These are phyloP conservation scores for Cutaneotrichosporon sp. DNA, from an alignment of 1,284 basidiomycete genomes.

Conservation along the genomic window DNA sequence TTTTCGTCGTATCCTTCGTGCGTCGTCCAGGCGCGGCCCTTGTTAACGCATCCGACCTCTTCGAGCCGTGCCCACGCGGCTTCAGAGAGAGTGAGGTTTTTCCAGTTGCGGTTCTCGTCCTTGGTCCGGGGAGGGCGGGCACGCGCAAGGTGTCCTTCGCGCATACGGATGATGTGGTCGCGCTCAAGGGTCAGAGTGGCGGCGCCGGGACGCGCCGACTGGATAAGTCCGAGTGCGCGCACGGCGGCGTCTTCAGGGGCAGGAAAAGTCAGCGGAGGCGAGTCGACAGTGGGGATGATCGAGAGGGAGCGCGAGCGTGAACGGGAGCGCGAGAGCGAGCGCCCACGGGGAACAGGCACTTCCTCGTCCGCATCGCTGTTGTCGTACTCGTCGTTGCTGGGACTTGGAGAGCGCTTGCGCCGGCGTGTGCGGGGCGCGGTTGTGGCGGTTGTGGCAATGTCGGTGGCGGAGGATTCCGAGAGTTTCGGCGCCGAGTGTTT, in stretches of 20 bases:
- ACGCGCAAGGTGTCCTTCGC: slow-evolving; percentile 16
- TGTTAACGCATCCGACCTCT: slow-evolving; percentile 21
- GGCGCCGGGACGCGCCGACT: slow-evolving; percentile 4
- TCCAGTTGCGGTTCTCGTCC: slow-evolving; percentile 14
- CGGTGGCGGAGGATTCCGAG: background rate
- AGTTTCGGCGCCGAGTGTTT: background rate
- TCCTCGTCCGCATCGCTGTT: background rate
- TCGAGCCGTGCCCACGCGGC: slow-evolving; percentile 28
- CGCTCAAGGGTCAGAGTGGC: slow-evolving; percentile 5
- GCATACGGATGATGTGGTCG: slow-evolving; percentile 19
- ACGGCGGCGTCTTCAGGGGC: slow-evolving; percentile 15
- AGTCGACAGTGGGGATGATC: slow-evolving; percentile 12
- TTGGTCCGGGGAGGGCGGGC: slow-evolving; percentile 1
- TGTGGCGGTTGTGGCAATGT: background rate
- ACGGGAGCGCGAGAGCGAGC: slow-evolving; percentile 1
- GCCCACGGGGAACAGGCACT: background rate
- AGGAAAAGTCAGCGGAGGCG: slow-evolving; percentile 11
- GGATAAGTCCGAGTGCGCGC: slow-evolving; percentile 9
- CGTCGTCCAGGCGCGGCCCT: slow-evolving; percentile 19
- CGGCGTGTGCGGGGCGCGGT: background rate
- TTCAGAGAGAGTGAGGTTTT: slow-evolving; percentile 17
- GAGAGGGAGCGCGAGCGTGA: slow-evolving; percentile 15
- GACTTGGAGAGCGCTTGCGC: background rate
- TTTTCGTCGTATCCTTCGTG: slow-evolving; percentile 18
- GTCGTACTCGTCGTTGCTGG: background rate